A percentile compares a stretch with the other conserved stretches of the same genome.
Conservation (phyloP, 345 rosid genomes). For the Hypericum androsaemum region DNA sequence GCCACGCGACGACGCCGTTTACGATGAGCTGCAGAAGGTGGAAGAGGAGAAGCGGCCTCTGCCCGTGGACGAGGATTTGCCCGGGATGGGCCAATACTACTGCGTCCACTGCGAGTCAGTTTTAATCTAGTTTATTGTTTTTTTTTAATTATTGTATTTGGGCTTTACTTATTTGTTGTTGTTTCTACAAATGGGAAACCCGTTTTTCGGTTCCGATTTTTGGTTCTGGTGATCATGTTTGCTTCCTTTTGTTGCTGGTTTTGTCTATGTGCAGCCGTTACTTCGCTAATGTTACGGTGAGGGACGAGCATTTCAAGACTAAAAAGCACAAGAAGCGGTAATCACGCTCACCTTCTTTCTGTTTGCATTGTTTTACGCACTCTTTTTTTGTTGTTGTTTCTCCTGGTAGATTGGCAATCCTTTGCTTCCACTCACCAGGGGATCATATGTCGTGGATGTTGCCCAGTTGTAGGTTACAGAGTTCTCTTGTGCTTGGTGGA, state of each 20-base stretch:
- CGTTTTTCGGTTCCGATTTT: not conserved
- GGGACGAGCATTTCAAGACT: constrained; percentile 84
- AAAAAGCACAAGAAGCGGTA: constrained; percentile 91
- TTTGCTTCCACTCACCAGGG: no score
- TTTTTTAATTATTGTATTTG: not conserved
- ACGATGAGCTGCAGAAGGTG: constrained; percentile 63
- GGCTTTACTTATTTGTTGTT: not conserved
- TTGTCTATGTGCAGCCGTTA: constrained; percentile 51
- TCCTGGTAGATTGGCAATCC: no score
- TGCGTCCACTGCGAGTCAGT: constrained; percentile 88
- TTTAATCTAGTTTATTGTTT: not conserved
- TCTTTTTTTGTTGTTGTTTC: not conserved
- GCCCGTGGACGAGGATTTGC: constrained; percentile 76
- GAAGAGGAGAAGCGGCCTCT: constrained; percentile 38
- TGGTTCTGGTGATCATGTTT: not conserved
- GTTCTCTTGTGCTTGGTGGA: no score
- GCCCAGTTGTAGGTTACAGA: no score
- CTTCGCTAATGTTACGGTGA: constrained; percentile 47
- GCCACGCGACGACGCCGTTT: constrained; percentile 78
- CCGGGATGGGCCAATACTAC: constrained; percentile 97
- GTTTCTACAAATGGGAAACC: not conserved
- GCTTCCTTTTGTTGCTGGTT: not conserved
- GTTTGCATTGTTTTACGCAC: not conserved
- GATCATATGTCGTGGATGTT: no score
- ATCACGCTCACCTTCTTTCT: not conserved